Evolutionary conservation across 345 rosid species (phyloP).

Genomic region (rapeseed (Brassica napus)): DNA sequence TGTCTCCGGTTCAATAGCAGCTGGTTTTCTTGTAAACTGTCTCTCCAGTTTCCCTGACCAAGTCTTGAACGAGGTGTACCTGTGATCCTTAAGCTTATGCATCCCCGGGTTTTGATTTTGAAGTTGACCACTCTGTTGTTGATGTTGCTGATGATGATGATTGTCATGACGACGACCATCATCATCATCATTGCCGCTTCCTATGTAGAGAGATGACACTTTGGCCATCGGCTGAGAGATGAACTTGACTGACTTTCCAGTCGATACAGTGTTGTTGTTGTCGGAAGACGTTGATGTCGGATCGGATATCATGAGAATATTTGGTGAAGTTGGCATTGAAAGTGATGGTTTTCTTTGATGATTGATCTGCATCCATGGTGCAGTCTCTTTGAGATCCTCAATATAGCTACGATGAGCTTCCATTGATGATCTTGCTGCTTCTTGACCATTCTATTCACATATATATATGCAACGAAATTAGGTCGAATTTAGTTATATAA

Average conservation of each 20-base stretch:
- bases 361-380: constrained; percentile 17
- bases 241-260: constrained; percentile 37
- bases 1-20: constrained; percentile 40
- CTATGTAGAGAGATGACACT: constrained; percentile 32
- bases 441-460: constrained; percentile 17
- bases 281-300: constrained; percentile 34
- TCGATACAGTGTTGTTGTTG: constrained; percentile 5
- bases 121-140: not conserved
- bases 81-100: constrained; percentile 50
- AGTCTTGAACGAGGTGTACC: constrained; percentile 80
- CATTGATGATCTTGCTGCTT: constrained; percentile 34
- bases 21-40: constrained; percentile 59
- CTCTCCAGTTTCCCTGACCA: constrained; percentile 87
- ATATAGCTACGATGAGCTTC: constrained; percentile 20
- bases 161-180: not conserved
- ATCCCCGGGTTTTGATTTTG: constrained; percentile 38
- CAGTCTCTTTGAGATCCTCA: constrained; percentile 16
- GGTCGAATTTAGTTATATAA: not conserved
- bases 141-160: not conserved
- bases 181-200: constrained; percentile 17
- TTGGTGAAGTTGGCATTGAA: constrained; percentile 68
- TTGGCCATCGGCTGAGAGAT: constrained; percentile 71
- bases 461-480: not conserved
- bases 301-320: constrained; percentile 33
- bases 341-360: constrained; percentile 54